Percentiles rank a stretch among this genome's conserved stretches.
These are phyloP conservation scores for Eucalyptus sp. DNA, from an alignment of 345 rosid species.

Conservation along the genomic window DNA sequence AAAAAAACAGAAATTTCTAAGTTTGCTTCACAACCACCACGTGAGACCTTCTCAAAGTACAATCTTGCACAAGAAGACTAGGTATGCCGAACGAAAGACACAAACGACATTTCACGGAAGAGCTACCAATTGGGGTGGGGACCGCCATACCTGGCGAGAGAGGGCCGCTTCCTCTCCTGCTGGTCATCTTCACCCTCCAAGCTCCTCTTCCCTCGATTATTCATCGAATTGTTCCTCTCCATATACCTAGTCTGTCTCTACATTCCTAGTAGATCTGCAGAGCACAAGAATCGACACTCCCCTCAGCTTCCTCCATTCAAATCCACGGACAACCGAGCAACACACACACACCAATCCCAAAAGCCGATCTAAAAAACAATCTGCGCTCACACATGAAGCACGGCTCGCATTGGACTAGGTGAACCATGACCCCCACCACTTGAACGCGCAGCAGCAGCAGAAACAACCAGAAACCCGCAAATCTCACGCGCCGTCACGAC, in stretches of 20 bases:
- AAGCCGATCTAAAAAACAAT: background rate
- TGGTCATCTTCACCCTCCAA: slow-evolving; percentile 32
- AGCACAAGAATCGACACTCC: background rate
- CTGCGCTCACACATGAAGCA: background rate
- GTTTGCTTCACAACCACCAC: background rate
- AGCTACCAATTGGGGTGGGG: background rate
- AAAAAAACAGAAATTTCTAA: background rate
- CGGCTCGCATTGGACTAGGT: background rate
- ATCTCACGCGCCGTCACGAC: background rate
- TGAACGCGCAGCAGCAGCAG: background rate
- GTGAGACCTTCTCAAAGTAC: background rate
- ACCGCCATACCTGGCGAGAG: slow-evolving; percentile 32
- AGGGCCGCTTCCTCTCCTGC: slow-evolving; percentile 46
- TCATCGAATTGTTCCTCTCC: slow-evolving; percentile 49
- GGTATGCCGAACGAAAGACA: background rate
- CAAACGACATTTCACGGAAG: background rate
- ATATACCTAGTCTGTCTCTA: slow-evolving; percentile 46
- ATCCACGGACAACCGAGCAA: background rate
- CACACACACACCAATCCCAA: background rate
- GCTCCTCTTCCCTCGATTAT: slow-evolving; percentile 43
- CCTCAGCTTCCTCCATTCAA: background rate
- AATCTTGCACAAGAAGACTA: background rate
- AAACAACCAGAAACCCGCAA: background rate
- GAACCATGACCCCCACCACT: background rate
- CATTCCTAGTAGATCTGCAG: background rate